These are phyloP conservation scores for Bolboschoenoplectus hybrid DNA, from an alignment of 202 grass and related monocot species.

Conservation along the genomic window DNA sequence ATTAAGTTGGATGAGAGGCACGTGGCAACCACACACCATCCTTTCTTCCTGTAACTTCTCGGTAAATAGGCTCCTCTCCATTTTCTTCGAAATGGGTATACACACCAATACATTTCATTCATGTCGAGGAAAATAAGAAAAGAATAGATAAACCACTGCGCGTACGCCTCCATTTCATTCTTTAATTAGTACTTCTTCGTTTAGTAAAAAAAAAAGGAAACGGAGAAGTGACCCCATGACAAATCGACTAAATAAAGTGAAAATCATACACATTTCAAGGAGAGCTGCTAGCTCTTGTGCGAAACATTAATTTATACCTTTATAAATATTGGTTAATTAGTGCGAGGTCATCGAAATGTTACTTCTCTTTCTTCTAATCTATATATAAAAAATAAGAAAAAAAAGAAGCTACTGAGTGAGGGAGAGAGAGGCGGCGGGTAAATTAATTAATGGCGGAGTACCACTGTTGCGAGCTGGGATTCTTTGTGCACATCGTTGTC, in stretches of 20 bases:
- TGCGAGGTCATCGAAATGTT: not conserved
- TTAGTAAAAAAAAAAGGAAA: not conserved
- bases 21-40: too few relatives aligned
- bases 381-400: not conserved
- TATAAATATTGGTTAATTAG: not conserved
- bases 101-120: not conserved
- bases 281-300: not conserved
- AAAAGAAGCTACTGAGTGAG: not conserved
- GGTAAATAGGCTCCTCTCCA: not conserved
- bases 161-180: constrained; percentile 28
- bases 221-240: not conserved
- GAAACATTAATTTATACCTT: too few relatives aligned
- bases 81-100: not conserved
- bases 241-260: not conserved
- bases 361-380: not conserved
- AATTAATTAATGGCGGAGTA: constrained; percentile 69
- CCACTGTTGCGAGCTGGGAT: constrained; percentile 57
- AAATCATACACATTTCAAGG: not conserved
- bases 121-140: not conserved
- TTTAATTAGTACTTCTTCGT: constrained; percentile 17
- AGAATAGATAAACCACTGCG: not conserved
- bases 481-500: constrained; percentile 76
- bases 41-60: too few relatives aligned
- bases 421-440: not conserved
- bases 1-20: too few relatives aligned